A percentile compares a stretch with the other conserved stretches of the same genome.
These are phyloP conservation scores for Macrolepiota dolichaula DNA, from an alignment of 768 basidiomycete genomes.

Conservation along the genomic window DNA sequence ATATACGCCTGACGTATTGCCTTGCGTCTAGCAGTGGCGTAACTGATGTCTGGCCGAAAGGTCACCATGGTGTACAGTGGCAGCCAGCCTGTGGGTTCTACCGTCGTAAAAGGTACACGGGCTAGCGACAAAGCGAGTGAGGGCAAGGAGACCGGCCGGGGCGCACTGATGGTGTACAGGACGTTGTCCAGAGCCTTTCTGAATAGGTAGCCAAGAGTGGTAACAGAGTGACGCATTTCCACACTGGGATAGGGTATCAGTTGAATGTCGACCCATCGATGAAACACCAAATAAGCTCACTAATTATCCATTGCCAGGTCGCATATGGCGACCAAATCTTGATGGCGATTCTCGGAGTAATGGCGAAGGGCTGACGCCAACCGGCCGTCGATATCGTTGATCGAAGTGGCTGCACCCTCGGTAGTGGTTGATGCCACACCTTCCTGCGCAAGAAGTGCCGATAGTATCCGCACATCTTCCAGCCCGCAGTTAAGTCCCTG, in stretches of 20 bases:
- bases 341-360: slow-evolving; percentile 81
- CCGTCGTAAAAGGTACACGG: slow-evolving; percentile 55
- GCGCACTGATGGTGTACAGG: slow-evolving; percentile 59
- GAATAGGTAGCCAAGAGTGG: slow-evolving; percentile 74
- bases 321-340: slow-evolving; percentile 87
- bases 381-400: slow-evolving; percentile 45
- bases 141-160: slow-evolving; percentile 41
- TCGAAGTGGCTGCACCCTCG: slow-evolving; percentile 26
- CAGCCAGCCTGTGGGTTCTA: slow-evolving; percentile 74
- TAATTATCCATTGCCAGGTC: slow-evolving; percentile 96
- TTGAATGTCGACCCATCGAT: slow-evolving; percentile 12
- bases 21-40: slow-evolving; percentile 73
- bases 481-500: slow-evolving; percentile 98
- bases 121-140: slow-evolving; percentile 45
- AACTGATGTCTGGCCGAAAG: slow-evolving; percentile 93
- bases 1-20: slow-evolving; percentile 67
- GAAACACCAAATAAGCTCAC: slow-evolving; percentile 48
- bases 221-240: slow-evolving; percentile 93
- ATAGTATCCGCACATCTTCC: slow-evolving; percentile 92
- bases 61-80: slow-evolving; percentile 98
- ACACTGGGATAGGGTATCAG: slow-evolving; percentile 46
- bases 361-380: slow-evolving; percentile 65
- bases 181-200: slow-evolving; percentile 78
- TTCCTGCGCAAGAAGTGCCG: slow-evolving; percentile 68
- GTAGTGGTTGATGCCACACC: slow-evolving; percentile 50